Evolutionary conservation across 306 rosid species (phyloP).

Genomic region (Quercus alba): DNA sequence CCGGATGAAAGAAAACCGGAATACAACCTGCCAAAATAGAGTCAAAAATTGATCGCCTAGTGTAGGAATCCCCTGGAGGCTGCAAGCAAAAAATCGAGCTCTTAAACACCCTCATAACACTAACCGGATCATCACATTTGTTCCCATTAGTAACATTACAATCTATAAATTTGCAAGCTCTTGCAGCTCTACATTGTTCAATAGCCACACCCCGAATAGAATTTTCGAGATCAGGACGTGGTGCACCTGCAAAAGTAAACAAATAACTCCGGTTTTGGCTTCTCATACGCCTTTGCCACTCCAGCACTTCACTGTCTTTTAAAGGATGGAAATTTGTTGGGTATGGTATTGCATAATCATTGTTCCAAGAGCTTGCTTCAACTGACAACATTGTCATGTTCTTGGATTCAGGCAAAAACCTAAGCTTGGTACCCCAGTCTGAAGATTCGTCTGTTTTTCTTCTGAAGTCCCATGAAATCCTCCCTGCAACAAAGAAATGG

Average conservation of each 20-base stretch:
- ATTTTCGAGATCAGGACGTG: constrained; percentile 58
- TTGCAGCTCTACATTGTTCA: constrained; percentile 55
- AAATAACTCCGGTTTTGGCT: constrained; percentile 37
- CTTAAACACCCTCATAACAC: constrained; percentile 55
- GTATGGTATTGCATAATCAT: constrained; percentile 83
- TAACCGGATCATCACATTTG: constrained; percentile 61
- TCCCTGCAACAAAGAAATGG: constrained; percentile 76
- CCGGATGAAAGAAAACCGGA: constrained; percentile 92
- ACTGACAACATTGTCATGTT: constrained; percentile 87
- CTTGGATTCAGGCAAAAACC: constrained; percentile 68
- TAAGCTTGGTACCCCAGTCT: constrained; percentile 79
- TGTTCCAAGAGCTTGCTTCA: constrained; percentile 85
- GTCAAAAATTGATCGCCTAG: constrained; percentile 83
- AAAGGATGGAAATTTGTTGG: constrained; percentile 79
- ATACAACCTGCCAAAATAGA: constrained; percentile 82
- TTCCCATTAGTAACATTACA: constrained; percentile 45
- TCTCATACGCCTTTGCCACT: constrained; percentile 57
- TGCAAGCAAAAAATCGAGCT: constrained; percentile 74
- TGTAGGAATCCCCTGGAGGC: constrained; percentile 85
- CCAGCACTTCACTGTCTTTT: constrained; percentile 21
- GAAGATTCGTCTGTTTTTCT: constrained; percentile 51
- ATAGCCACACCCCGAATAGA: constrained; percentile 65
- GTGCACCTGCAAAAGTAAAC: constrained; percentile 77
- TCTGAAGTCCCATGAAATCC: constrained; percentile 95
- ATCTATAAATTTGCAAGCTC: constrained; percentile 52